Evolutionary conservation across 495 filamentous ascomycete species (phyloP).

Genomic region (Lophiostoma macrostomum): DNA sequence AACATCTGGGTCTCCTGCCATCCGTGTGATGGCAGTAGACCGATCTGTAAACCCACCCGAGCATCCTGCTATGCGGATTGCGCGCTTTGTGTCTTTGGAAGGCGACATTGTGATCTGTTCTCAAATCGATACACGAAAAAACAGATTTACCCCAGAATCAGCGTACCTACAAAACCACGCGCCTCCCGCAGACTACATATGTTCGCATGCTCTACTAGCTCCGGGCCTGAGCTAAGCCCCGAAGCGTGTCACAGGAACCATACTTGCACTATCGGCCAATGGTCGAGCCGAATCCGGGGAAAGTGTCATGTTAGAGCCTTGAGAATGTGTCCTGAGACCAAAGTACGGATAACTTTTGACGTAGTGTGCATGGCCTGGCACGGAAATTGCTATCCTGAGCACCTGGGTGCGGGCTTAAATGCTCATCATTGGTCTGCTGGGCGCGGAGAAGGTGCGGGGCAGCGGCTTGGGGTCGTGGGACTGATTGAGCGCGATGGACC

Average conservation of each 20-base stretch:
- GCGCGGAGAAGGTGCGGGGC: too few relatives aligned
- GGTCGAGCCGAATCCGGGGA: not conserved
- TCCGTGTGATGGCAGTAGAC: slow-evolving; percentile 18
- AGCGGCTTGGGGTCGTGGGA: too few relatives aligned
- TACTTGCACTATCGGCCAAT: slow-evolving; percentile 7
- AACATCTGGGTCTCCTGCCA: slow-evolving; percentile 30
- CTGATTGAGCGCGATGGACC: too few relatives aligned
- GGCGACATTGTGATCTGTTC: slow-evolving; percentile 9
- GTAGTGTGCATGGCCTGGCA: not conserved
- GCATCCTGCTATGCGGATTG: slow-evolving; percentile 26
- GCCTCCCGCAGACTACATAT: slow-evolving; percentile 9
- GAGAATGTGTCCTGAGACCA: slow-evolving; percentile 16
- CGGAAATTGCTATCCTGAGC: slow-evolving; percentile 24
- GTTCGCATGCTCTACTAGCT: not conserved
- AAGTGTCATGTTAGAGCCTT: slow-evolving; percentile 8
- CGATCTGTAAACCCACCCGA: slow-evolving; percentile 31
- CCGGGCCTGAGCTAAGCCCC: not conserved
- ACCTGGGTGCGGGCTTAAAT: too few relatives aligned
- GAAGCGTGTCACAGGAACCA: slow-evolving; percentile 12
- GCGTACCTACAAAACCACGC: slow-evolving; percentile 2
- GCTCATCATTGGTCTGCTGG: too few relatives aligned
- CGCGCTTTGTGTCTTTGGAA: slow-evolving; percentile 19
- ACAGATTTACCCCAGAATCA: not conserved
- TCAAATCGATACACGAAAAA: not conserved
- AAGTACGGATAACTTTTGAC: slow-evolving; percentile 18